phyloP scores from a whole-genome alignment of 495 filamentous ascomycete genomes.

The Hypoxylon lienhwacheense region DNA sequence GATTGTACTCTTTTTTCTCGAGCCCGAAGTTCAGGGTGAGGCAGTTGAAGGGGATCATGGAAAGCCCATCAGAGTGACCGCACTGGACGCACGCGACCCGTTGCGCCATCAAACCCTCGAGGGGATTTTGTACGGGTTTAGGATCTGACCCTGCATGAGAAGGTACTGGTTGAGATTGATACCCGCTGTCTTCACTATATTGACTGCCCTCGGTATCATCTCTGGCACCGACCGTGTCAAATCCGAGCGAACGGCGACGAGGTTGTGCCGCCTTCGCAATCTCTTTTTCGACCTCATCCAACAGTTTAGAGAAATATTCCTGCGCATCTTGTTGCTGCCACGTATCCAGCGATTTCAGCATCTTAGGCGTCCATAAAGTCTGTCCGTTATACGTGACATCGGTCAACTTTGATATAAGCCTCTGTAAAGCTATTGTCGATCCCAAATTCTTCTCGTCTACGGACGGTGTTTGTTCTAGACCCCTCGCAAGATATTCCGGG shows the following conservation, averaged over 20 bases:
- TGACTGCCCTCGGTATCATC: conserved; percentile 47
- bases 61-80: conserved; percentile 82
- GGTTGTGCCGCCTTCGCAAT: conserved; percentile 52
- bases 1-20: conserved; percentile 55
- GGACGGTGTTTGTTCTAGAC: conserved; percentile 42
- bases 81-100: conserved; percentile 86
- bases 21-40: conserved; percentile 77
- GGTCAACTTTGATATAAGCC: conserved; percentile 68
- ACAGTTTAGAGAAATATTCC: conserved; percentile 90
- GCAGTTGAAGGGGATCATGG: conserved; percentile 90
- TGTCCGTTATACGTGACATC: conserved; percentile 65
- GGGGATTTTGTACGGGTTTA: conserved; percentile 55
- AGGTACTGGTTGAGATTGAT: conserved; percentile 41
- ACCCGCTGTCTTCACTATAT: conserved; percentile 54
- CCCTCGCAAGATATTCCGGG: conserved; percentile 50
- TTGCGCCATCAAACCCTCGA: conserved; percentile 88
- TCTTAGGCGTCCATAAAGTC: conserved; percentile 74
- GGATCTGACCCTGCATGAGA: conserved; percentile 31
- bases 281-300: conserved; percentile 85
- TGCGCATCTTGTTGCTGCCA: conserved; percentile 99
- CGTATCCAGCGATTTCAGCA: conserved; percentile 83
- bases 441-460: conserved; percentile 18
- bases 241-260: conserved; percentile 41
- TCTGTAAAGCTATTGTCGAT: conserved; percentile 56
- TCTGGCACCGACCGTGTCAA: conserved; percentile 34